phyloP scores from a whole-genome alignment of 768 basidiomycete species.

The Butyriboletus loyo region DNA sequence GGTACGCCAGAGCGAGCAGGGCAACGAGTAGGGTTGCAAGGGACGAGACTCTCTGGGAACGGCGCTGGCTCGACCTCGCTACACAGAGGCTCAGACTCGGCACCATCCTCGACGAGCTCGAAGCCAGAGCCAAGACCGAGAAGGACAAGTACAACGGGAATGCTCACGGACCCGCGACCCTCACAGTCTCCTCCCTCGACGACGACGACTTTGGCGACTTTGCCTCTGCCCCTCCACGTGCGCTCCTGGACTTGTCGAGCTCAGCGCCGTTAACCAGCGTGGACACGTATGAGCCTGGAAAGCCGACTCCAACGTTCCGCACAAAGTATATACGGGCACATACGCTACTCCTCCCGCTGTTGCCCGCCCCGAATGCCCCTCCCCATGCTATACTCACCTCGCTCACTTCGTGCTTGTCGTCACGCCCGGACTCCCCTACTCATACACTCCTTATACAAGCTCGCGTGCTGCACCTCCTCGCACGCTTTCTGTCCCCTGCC shows the following conservation, averaged over 20 bases:
- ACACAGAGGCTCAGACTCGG: conserved; percentile 44
- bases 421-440: conserved; percentile 34
- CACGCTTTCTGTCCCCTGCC: conserved; percentile 65
- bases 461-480: conserved; percentile 66
- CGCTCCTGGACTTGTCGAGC: conserved; percentile 21
- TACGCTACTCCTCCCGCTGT: conserved; percentile 56
- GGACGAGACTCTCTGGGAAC: conserved; percentile 80
- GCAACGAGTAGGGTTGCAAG: conserved; percentile 58
- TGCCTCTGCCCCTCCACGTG: conserved; percentile 40
- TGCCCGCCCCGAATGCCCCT: conserved; percentile 54
- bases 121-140: conserved; percentile 40
- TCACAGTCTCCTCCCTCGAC: conserved; percentile 43
- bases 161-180: conserved; percentile 54
- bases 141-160: conserved; percentile 29
- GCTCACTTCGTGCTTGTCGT: conserved; percentile 42
- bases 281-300: conserved; percentile 20
- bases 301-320: conserved; percentile 37
- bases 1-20: conserved; percentile 66
- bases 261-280: conserved; percentile 8
- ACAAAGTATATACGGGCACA: conserved; percentile 67
- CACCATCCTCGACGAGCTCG: conserved; percentile 57
- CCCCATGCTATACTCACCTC: conserved; percentile 65
- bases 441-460: conserved; percentile 54
- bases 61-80: conserved; percentile 62
- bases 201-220: conserved; percentile 94